Evolutionary conservation across 2,329 filamentous ascomycete genomes (phyloP).

Genomic region (Macrophomina tecta): DNA sequence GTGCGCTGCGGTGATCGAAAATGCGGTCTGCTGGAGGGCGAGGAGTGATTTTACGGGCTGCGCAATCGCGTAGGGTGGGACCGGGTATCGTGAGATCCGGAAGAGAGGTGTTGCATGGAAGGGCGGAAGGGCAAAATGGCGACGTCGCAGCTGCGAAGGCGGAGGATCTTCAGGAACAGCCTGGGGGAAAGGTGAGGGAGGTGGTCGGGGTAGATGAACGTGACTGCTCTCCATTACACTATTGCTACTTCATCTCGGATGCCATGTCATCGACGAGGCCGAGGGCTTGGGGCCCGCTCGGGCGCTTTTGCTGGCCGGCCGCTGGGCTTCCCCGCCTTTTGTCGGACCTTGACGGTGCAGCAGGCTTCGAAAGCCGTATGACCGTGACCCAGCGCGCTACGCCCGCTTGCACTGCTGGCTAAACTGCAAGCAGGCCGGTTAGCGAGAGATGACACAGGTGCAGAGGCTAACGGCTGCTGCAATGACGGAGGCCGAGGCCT

Average conservation of each 20-base stretch:
- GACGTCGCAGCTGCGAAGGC: neutral
- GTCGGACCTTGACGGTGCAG: neutral
- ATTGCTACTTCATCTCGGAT: neutral
- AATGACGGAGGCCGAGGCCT: neutral
- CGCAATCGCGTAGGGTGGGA: neutral
- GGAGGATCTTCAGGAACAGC: conserved; percentile 19
- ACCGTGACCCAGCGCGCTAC: neutral
- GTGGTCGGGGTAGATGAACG: neutral
- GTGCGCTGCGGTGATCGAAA: too few species aligned
- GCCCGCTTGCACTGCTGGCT: neutral
- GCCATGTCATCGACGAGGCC: neutral
- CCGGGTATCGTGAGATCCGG: neutral
- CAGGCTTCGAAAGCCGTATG: neutral
- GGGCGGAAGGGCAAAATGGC: neutral
- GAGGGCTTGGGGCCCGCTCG: neutral
- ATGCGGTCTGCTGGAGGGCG: neutral
- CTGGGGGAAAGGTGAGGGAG: neutral
- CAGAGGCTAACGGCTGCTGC: neutral
- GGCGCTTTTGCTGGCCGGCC: neutral
- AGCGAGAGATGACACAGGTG: neutral
- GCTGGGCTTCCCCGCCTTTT: conserved; percentile 4
- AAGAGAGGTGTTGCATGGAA: too few species aligned
- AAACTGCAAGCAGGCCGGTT: neutral
- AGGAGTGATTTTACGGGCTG: neutral
- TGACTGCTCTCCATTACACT: neutral